These are phyloP conservation scores for Pestalotiopsis sp. DNA, from an alignment of 2,329 filamentous ascomycete species.

Conservation along the genomic window DNA sequence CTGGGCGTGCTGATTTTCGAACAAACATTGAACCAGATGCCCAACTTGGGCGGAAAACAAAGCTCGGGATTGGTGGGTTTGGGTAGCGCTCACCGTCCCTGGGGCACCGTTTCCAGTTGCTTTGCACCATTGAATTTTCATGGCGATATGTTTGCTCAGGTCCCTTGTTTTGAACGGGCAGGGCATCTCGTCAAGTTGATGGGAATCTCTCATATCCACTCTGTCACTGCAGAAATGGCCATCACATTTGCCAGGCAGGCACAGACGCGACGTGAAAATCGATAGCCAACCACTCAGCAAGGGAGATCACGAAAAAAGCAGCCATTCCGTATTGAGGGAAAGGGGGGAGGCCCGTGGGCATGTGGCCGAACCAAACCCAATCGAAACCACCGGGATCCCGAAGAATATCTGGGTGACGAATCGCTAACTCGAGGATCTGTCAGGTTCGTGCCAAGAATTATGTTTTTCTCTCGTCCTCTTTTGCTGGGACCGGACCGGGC, in stretches of 20 bases:
- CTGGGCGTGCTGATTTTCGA: background rate
- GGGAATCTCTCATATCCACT: background rate
- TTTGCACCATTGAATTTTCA: background rate
- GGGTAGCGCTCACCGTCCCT: background rate
- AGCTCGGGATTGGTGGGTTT: background rate
- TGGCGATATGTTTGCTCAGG: background rate
- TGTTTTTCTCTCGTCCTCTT: background rate
- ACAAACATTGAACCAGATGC: background rate
- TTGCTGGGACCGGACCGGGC: background rate
- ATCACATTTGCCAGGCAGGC: background rate
- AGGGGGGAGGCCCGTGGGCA: slow-evolving; percentile 8
- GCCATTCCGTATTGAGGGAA: background rate
- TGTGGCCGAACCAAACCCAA: slow-evolving; percentile 9
- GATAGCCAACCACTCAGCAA: background rate
- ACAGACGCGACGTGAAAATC: background rate
- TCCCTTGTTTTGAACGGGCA: background rate
- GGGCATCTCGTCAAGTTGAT: background rate
- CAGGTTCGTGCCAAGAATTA: slow-evolving; percentile 1
- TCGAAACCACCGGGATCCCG: slow-evolving; percentile 1
- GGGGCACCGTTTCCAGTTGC: background rate
- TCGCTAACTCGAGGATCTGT: background rate
- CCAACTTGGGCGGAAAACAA: background rate
- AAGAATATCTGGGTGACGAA: slow-evolving; percentile 2
- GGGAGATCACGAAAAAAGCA: background rate
- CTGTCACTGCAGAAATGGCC: background rate